phyloP scores from a whole-genome alignment of 768 basidiomycete species.

The Exidia glandulosa region DNA sequence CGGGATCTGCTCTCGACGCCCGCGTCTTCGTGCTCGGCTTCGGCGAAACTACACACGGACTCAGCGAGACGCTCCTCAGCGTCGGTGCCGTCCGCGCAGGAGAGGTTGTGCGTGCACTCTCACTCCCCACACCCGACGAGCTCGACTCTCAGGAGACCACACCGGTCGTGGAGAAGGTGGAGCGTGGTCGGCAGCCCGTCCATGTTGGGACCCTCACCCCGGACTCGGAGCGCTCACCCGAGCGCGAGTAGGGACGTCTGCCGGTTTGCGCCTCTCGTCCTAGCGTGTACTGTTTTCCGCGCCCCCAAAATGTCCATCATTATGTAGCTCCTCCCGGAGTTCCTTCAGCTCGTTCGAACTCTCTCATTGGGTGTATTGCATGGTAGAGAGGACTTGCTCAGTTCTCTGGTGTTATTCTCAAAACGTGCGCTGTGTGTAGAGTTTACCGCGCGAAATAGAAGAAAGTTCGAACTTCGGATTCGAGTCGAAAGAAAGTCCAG shows the following conservation, averaged over 20 bases:
- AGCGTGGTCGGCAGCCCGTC: not conserved
- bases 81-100: constrained; percentile 33
- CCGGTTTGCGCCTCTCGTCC: not conserved
- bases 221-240: not conserved
- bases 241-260: not conserved
- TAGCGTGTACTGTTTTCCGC: no score
- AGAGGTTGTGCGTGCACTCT: constrained; percentile 31
- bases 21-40: constrained; percentile 28
- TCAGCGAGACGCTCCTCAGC: constrained; percentile 37
- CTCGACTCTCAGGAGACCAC: not conserved
- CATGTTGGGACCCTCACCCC: not conserved
- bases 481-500: no score
- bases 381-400: no score
- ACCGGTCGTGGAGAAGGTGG: not conserved
- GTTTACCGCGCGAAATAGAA: no score
- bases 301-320: no score
- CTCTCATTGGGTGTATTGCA: no score
- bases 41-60: constrained; percentile 27
- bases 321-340: no score
- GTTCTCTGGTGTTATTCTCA: no score
- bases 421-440: no score
- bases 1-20: not conserved
- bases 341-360: no score
- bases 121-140: not conserved
- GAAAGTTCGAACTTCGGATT: no score